phyloP scores from a whole-genome alignment of 2,329 filamentous ascomycete genomes.

The Sporothrix phasma region DNA sequence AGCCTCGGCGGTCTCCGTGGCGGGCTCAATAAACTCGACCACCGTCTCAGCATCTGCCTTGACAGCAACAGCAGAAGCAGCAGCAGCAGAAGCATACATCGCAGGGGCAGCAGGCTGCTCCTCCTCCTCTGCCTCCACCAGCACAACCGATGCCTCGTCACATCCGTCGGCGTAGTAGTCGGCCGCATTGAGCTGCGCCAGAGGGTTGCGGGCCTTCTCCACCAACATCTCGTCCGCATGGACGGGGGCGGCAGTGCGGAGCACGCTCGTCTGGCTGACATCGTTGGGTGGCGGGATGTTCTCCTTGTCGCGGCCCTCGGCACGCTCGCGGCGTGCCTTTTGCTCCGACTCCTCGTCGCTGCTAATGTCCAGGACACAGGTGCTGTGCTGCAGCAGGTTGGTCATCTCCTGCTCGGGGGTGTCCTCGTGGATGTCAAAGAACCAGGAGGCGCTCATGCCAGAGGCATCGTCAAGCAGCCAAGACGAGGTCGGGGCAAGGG shows the following conservation, averaged over 20 bases:
- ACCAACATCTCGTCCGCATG: constrained; percentile 46
- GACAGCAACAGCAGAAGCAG: constrained; percentile 20
- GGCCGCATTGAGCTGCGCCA: constrained; percentile 56
- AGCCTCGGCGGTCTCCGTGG: not conserved
- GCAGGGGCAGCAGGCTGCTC: not conserved
- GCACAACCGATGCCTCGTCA: constrained; percentile 50
- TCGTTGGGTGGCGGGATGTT: constrained; percentile 72
- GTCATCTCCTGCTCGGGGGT: constrained; percentile 82
- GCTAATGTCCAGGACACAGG: constrained; percentile 76
- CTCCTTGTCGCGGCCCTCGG: constrained; percentile 71
- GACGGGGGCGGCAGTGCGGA: constrained; percentile 14
- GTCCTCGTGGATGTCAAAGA: constrained; percentile 92
- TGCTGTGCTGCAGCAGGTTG: constrained; percentile 86
- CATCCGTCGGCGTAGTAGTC: constrained; percentile 60
- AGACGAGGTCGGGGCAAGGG: constrained; percentile 24
- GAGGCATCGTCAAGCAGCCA: constrained; percentile 31
- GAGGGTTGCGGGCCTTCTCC: constrained; percentile 53
- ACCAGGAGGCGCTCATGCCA: constrained; percentile 59
- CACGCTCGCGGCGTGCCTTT: constrained; percentile 40
- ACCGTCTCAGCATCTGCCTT: not conserved
- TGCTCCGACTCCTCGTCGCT: constrained; percentile 69
- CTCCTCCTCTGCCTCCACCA: constrained; percentile 33
- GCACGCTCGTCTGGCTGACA: constrained; percentile 45
- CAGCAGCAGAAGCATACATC: not conserved
- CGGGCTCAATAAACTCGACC: not conserved